Conservation (phyloP, 1,284 basidiomycete genomes). For the Pterula multifida region DNA sequence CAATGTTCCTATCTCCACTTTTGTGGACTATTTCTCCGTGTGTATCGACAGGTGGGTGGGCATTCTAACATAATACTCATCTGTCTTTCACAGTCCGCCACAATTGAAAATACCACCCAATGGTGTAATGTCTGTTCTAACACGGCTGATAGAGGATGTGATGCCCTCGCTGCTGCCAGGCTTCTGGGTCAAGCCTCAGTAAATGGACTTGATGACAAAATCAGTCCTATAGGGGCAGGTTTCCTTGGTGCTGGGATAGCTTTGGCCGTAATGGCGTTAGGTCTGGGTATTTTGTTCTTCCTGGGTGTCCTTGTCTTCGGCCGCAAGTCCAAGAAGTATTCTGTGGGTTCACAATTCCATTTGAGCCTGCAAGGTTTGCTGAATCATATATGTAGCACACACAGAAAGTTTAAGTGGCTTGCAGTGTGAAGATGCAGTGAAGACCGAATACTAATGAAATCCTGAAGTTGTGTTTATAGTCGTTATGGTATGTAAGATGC, state of each 20-base stretch:
- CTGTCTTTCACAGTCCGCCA: conserved; percentile 23
- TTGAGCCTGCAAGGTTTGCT: no score
- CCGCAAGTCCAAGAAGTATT: neutral
- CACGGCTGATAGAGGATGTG: conserved; percentile 43
- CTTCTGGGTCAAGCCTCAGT: conserved; percentile 15
- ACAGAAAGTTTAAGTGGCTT: no score
- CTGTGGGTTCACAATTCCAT: no score
- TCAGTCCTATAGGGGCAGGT: conserved; percentile 48
- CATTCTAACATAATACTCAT: neutral
- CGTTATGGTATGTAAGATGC: no score
- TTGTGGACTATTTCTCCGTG: conserved; percentile 40
- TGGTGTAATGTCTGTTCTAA: conserved; percentile 55
- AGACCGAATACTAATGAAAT: no score
- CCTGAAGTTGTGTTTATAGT: no score
- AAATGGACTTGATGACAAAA: conserved; percentile 21
- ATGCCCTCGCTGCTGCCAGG: conserved; percentile 27
- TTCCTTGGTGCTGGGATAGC: conserved; percentile 55
- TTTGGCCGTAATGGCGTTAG: conserved; percentile 27
- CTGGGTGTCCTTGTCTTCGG: conserved; percentile 33
- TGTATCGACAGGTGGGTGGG: no score
- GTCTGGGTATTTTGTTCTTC: conserved; percentile 29
- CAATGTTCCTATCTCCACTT: conserved; percentile 45
- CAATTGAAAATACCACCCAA: conserved; percentile 37
- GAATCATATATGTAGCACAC: no score
- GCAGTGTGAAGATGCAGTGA: no score